A percentile compares a stretch with the other conserved stretches of the same genome.
phyloP scores from a whole-genome alignment of 345 rosid species.

The Salix viminalis region DNA sequence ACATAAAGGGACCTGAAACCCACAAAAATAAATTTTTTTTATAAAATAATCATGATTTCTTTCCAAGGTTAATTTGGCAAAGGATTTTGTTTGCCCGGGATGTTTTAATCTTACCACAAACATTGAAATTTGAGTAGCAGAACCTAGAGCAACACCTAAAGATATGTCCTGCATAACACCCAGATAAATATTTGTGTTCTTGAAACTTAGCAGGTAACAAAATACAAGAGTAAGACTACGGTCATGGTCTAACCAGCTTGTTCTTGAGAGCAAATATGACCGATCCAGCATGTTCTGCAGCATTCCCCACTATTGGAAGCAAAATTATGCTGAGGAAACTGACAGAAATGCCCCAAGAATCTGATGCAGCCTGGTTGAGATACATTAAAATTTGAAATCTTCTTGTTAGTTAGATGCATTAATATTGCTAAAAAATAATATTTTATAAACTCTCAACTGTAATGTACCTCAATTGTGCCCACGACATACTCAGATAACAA shows the following conservation, averaged over 20 bases:
- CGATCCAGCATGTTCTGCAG: constrained; percentile 97
- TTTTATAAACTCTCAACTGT: neutral
- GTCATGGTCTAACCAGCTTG: constrained; percentile 38
- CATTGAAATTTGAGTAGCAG: constrained; percentile 94
- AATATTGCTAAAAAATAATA: neutral
- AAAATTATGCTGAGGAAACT: constrained; percentile 81
- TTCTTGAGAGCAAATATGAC: constrained; percentile 81
- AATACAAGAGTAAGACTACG: neutral
- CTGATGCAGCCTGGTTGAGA: constrained; percentile 63
- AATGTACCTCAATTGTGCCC: constrained; percentile 77
- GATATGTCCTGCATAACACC: constrained; percentile 63
- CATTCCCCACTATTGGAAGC: constrained; percentile 90
- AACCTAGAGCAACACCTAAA: constrained; percentile 81
- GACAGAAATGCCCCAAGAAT: constrained; percentile 82
- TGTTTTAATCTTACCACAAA: constrained; percentile 50
- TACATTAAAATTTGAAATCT: neutral
- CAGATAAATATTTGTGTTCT: neutral
- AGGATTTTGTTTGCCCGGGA: neutral
- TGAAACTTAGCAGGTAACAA: too few species aligned
- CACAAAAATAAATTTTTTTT: neutral
- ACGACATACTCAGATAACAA: constrained; percentile 81
- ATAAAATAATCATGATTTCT: neutral
- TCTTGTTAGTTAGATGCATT: neutral
- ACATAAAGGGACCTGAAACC: constrained; percentile 67
- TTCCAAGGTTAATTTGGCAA: neutral